Base-by-base conservation (phyloP, 116 monocot genomes). In the Posidonia oceanica region DNA sequence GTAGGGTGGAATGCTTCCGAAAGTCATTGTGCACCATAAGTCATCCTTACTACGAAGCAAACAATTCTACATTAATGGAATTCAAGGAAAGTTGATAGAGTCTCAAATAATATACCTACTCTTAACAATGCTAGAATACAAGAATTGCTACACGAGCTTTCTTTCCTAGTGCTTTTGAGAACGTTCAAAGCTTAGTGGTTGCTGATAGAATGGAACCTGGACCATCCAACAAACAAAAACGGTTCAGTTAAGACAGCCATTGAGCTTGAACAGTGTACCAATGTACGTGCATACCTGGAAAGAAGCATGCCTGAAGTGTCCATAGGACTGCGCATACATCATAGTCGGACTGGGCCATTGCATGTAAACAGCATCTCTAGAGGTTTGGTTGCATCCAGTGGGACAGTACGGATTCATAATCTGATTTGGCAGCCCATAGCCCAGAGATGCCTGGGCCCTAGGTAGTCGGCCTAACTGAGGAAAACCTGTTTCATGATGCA, bases 171-270 rank as follows among this genome's bases (percentile, higher is more conserved):
- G 65, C 52, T 83, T 77, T 58, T 83, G 83, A 73, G 63, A 74
- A 75, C 82, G 82, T 59, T 87, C 92, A 72, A 91, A 85, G 82
- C 92, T 87, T 78, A 87, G 71, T 3, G 78, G 80, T 60, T 87
- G 87, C 79, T 83, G 87, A 70, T 87, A 83, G 66, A 82, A 81
- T 54, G 89, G 92, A 64, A 82, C 85, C 97, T 97, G 87, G 80
- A 81, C 36, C 63, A 73, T 37, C 7, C 10, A 60, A 60, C 39
- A 65, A 48, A 53, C 37, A 39, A 29, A 69, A 17, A 39, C 3
- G 17, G 10, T 7, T 70, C 39, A 7, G 11, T 16, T 2, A 37
- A 70, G 39, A 14, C 20, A 29, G 57, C 57, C 36, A 17, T 29
- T 11, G 11, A 39, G 39, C 39, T n/a, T 38, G n/a, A 36, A 69